phyloP scores from a whole-genome alignment of 176 grass and related monocot genomes.

The Juncus effusus region DNA sequence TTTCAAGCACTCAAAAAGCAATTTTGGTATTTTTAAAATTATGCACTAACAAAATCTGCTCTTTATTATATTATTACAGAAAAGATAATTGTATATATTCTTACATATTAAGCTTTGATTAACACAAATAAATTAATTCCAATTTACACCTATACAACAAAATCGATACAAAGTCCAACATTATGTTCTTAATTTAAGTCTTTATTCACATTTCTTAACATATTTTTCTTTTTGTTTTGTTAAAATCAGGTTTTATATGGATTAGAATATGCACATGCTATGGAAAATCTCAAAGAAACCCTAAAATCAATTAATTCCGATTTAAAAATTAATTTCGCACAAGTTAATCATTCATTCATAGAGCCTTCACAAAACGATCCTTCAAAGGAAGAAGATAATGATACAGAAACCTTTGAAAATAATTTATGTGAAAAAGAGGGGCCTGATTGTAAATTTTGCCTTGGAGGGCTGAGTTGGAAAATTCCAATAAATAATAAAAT shows the following conservation, averaged over 20 bases:
- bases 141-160: background rate
- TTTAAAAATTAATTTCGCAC: conserved; percentile 50
- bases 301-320: conserved; percentile 30
- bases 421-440: conserved; percentile 34
- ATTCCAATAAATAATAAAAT: conserved; percentile 49
- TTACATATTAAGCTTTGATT: background rate
- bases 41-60: background rate
- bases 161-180: too few species aligned
- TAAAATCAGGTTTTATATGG: conserved; percentile 68
- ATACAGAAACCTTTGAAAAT: conserved; percentile 32
- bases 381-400: conserved; percentile 28
- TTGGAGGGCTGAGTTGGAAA: conserved; percentile 73
- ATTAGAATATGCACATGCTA: conserved; percentile 68
- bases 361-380: conserved; percentile 40
- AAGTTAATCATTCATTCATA: conserved; percentile 54
- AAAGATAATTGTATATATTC: background rate
- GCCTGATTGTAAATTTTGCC: conserved; percentile 36
- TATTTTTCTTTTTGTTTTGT: conserved; percentile 10
- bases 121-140: background rate
- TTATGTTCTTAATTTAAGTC: background rate
- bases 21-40: conserved; percentile 55
- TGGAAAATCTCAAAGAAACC: conserved; percentile 48
- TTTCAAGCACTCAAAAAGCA: conserved; percentile 34
- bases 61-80: background rate
- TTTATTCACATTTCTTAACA: background rate